Evolutionary conservation across 768 basidiomycete genomes (phyloP).

Genomic region (Boletus huronensis): DNA sequence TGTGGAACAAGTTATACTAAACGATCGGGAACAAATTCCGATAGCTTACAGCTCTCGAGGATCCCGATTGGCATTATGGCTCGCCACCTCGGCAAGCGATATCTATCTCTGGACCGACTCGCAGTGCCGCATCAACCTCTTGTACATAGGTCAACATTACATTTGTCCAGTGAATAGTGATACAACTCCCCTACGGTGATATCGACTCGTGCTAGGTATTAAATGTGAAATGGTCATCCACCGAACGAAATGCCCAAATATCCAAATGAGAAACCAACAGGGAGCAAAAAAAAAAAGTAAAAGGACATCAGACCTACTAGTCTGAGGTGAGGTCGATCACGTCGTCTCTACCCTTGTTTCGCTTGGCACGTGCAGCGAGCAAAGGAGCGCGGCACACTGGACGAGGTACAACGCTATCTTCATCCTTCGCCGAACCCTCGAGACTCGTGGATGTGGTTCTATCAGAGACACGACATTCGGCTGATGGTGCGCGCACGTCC

Average conservation of each 20-base stretch:
- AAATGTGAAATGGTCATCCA: background rate
- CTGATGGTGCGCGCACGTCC: background rate
- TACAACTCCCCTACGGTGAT: no score
- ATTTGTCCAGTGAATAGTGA: background rate
- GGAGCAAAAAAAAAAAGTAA: no score
- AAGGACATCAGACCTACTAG: conserved; percentile 9
- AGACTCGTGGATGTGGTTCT: background rate
- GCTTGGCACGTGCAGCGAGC: conserved; percentile 22
- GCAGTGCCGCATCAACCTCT: no score
- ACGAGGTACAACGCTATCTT: background rate
- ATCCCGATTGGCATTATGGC: no score
- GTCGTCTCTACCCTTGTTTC: conserved; percentile 12
- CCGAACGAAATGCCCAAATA: background rate
- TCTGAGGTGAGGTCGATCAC: conserved; percentile 44
- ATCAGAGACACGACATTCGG: background rate
- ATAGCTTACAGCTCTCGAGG: no score
- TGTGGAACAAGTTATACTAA: no score
- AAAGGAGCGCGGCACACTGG: conserved; percentile 10
- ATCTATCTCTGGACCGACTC: no score
- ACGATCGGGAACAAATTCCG: no score
- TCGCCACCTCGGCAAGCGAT: no score
- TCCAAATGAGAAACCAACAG: background rate
- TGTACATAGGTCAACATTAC: background rate
- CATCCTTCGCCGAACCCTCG: background rate
- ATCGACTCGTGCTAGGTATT: background rate